Conservation (phyloP, 495 filamentous ascomycete genomes). For the Podospora pseudoanserina region DNA sequence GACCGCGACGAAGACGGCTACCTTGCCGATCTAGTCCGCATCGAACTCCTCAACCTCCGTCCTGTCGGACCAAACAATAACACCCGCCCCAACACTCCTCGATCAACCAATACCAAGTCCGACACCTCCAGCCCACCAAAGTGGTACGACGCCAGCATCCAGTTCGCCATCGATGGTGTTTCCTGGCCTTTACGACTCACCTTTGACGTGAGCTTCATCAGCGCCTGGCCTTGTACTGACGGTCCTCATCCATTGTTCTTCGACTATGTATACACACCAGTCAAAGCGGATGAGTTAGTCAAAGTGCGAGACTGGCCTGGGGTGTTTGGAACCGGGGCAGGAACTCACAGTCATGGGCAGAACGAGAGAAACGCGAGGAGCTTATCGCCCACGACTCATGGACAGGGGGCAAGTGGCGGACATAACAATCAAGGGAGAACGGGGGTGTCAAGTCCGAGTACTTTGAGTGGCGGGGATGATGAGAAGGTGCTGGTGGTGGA, state of each 20-base stretch:
- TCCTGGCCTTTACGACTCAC: slow-evolving; percentile 60
- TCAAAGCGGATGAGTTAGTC: slow-evolving; percentile 57
- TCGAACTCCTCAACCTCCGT: slow-evolving; percentile 59
- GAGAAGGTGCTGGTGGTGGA: slow-evolving; percentile 65
- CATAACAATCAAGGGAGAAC: background rate
- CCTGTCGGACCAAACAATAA: slow-evolving; percentile 11
- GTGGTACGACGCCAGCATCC: slow-evolving; percentile 59
- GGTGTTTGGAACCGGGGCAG: slow-evolving; percentile 22
- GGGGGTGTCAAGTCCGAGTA: slow-evolving; percentile 21
- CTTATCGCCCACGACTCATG: slow-evolving; percentile 18
- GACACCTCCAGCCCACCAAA: slow-evolving; percentile 31
- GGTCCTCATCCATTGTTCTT: slow-evolving; percentile 68
- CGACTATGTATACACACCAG: slow-evolving; percentile 56
- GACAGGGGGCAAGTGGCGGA: background rate
- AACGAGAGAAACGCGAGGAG: slow-evolving; percentile 21
- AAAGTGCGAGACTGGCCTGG: slow-evolving; percentile 59
- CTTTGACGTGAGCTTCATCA: slow-evolving; percentile 64
- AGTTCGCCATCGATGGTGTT: slow-evolving; percentile 62
- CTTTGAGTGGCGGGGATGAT: slow-evolving; percentile 34
- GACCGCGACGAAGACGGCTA: slow-evolving; percentile 45
- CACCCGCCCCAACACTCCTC: slow-evolving; percentile 18
- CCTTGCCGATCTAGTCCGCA: slow-evolving; percentile 56
- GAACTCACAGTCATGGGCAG: slow-evolving; percentile 11
- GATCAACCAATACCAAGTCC: slow-evolving; percentile 3
- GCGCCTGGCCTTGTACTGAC: slow-evolving; percentile 62